Evolutionary conservation across 306 rosid species (phyloP).

Genomic region (Medicago arabica): DNA sequence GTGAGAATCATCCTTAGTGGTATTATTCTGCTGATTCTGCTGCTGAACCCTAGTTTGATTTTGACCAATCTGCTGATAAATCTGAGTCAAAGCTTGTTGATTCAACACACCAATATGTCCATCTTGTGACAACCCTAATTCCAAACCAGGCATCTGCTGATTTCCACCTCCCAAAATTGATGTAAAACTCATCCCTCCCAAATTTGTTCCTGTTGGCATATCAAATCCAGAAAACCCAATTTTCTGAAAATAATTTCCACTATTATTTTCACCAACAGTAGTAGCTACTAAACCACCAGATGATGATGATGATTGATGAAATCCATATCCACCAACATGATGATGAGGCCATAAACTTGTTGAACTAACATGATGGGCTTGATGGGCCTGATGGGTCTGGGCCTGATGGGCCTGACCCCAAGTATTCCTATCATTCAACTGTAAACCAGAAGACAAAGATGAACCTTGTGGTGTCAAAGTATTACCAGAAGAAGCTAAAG

Average conservation of each 20-base stretch:
- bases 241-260: constrained; percentile 78
- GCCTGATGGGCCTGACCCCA: neutral
- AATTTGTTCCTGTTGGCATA: constrained; percentile 60
- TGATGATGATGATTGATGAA: constrained; percentile 51
- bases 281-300: constrained; percentile 54
- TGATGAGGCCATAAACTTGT: constrained; percentile 59
- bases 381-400: neutral
- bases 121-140: constrained; percentile 90
- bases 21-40: constrained; percentile 56
- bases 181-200: constrained; percentile 91
- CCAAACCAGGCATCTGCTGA: constrained; percentile 81
- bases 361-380: constrained; percentile 1
- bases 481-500: constrained; percentile 70
- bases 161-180: constrained; percentile 92
- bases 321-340: constrained; percentile 55
- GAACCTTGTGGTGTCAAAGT: constrained; percentile 52
- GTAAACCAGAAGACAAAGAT: constrained; percentile 75
- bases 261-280: constrained; percentile 50
- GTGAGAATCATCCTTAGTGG: constrained; percentile 93
- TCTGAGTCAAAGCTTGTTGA: constrained; percentile 81
- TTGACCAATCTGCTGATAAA: constrained; percentile 97
- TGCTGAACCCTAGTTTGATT: constrained; percentile 65
- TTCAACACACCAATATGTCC: constrained; percentile 89
- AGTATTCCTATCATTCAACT: constrained; percentile 20
- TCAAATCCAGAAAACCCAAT: constrained; percentile 87